phyloP scores from a whole-genome alignment of 495 filamentous ascomycete species.

The Pseudoneurospora amorphoporcata region DNA sequence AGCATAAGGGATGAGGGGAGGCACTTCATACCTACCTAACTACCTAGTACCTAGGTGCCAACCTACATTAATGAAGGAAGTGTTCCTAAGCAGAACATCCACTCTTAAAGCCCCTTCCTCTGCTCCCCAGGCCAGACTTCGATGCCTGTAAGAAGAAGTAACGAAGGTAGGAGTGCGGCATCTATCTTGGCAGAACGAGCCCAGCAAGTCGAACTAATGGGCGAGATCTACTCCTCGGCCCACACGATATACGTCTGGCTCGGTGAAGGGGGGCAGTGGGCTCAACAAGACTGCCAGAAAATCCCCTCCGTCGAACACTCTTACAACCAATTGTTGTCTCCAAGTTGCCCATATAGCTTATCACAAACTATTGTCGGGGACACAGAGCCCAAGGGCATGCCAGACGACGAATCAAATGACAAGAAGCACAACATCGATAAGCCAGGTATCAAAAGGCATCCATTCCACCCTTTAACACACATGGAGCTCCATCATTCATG shows the following conservation, averaged over 20 bases:
- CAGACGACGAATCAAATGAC: background rate
- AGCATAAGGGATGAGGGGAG: no score
- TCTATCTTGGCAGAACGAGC: constrained; percentile 7
- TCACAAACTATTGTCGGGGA: background rate
- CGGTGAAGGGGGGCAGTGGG: constrained; percentile 10
- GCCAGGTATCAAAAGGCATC: no score
- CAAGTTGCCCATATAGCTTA: background rate
- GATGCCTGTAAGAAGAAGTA: no score
- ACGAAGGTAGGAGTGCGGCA: no score
- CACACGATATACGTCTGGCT: constrained; percentile 15
- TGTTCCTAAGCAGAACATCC: no score
- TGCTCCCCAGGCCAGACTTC: no score
- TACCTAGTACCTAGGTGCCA: no score
- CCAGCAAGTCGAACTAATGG: constrained; percentile 17
- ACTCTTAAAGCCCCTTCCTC: no score
- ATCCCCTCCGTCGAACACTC: background rate
- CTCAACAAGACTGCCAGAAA: background rate
- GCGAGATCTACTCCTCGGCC: constrained; percentile 12
- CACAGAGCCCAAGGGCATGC: background rate
- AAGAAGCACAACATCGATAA: no score
- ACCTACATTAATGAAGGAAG: no score
- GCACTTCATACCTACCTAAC: no score
- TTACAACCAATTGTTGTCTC: background rate
- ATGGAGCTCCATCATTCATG: background rate
- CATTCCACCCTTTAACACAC: background rate